Conservation (phyloP, 305 asterid species). For the Fraxinus greggii region DNA sequence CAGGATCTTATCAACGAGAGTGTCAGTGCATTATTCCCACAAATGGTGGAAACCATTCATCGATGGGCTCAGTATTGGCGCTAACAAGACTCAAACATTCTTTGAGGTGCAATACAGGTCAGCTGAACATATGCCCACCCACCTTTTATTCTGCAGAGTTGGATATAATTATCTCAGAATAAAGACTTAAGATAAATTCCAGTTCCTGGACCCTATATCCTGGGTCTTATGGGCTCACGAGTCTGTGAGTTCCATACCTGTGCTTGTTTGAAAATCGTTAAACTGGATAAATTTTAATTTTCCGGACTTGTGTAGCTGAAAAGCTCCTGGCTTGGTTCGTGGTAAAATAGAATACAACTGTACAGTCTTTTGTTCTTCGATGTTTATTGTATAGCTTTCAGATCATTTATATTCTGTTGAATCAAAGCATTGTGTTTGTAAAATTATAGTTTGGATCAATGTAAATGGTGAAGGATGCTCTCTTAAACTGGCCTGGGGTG, state of each 20-base stretch:
- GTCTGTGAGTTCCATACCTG: not conserved
- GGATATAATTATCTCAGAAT: not conserved
- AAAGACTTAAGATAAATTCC: not conserved
- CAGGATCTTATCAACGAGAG: slow-evolving; percentile 98
- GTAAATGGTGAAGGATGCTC: not conserved
- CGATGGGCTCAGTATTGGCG: slow-evolving; percentile 99
- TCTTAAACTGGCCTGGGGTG: not conserved
- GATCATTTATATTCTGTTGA: not conserved
- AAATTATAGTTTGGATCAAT: not conserved
- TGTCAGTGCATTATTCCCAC: slow-evolving; percentile 94
- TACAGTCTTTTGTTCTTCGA: not conserved
- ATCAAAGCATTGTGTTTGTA: not conserved
- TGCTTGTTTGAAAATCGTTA: not conserved
- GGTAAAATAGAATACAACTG: not conserved
- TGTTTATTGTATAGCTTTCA: not conserved
- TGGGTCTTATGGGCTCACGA: not conserved
- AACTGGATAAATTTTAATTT: not conserved
- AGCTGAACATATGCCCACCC: not conserved
- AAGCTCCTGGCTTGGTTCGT: not conserved
- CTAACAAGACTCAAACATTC: slow-evolving; percentile 27
- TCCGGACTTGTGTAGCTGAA: not conserved
- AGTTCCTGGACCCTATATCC: not conserved
- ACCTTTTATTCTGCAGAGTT: not conserved
- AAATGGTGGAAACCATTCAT: slow-evolving; percentile 97
- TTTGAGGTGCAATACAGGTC: slow-evolving; percentile 19